Conservation (phyloP, 108 stramenopile species). For the Asterionellopsis glacialis region DNA sequence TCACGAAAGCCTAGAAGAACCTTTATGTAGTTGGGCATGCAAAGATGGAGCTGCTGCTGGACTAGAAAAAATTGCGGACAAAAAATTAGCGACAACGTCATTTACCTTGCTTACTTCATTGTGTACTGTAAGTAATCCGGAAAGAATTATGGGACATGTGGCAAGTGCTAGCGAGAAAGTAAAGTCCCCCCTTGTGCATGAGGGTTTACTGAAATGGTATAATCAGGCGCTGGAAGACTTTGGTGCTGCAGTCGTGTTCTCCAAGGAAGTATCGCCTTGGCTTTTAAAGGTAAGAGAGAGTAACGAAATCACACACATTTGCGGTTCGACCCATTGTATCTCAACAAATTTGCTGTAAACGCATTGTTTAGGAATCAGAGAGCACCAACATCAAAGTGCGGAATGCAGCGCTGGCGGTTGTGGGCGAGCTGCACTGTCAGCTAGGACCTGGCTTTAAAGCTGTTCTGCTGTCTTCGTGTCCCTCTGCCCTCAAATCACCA, state of each 20-base stretch:
- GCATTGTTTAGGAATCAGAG: constrained; percentile 34
- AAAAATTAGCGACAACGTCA: constrained; percentile 52
- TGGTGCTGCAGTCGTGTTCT: constrained; percentile 52
- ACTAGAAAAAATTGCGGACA: constrained; percentile 75
- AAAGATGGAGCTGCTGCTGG: constrained; percentile 40
- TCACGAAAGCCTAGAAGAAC: constrained; percentile 18
- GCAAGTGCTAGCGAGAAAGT: constrained; percentile 30
- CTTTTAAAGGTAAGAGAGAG: constrained; percentile 34
- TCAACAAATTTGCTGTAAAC: constrained; percentile 1
- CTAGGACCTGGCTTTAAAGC: constrained; percentile 67
- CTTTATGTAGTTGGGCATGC: constrained; percentile 38
- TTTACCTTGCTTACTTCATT: constrained; percentile 38
- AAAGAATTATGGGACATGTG: constrained; percentile 22
- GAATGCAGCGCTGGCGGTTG: constrained; percentile 43
- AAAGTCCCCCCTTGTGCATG: constrained; percentile 72
- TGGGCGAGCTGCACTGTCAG: constrained; percentile 65
- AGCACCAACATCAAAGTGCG: constrained; percentile 73
- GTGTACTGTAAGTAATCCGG: constrained; percentile 55
- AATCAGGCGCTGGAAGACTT: constrained; percentile 54
- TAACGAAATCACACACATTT: background rate
- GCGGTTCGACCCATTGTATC: background rate
- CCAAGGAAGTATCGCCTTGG: constrained; percentile 43
- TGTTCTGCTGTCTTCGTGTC: constrained; percentile 34
- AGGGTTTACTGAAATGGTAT: constrained; percentile 60
- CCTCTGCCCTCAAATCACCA: constrained; percentile 19